Evolutionary conservation across 345 rosid genomes (phyloP).

Genomic region (Limnanthes douglasii): DNA sequence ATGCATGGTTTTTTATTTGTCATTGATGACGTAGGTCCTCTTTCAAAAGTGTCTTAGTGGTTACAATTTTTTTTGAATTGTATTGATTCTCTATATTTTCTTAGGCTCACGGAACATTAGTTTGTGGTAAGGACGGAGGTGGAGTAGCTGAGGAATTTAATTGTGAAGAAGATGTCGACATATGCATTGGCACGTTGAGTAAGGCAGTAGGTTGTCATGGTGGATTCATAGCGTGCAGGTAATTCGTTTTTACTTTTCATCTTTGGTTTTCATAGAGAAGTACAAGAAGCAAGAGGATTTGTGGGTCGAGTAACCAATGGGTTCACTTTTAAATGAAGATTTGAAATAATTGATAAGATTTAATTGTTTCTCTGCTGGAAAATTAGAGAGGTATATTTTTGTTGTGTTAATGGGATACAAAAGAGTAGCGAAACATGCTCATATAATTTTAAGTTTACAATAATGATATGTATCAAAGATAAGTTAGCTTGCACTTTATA

Average conservation of each 20-base stretch:
- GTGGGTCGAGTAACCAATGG: background rate
- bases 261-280: slow-evolving; percentile 1
- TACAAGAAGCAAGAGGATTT: background rate
- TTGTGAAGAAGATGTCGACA: slow-evolving; percentile 73
- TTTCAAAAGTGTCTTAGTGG: background rate
- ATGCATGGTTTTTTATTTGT: slow-evolving; percentile 66
- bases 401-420: no score
- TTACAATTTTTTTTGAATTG: background rate
- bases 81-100: slow-evolving; percentile 1
- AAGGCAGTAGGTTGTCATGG: slow-evolving; percentile 99
- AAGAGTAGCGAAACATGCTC: no score
- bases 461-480: background rate
- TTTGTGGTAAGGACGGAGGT: slow-evolving; percentile 84
- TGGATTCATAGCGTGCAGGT: slow-evolving; percentile 97
- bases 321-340: no score
- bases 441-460: no score
- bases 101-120: slow-evolving; percentile 96
- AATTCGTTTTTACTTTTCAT: background rate
- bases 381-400: no score
- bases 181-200: slow-evolving; percentile 86
- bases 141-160: slow-evolving; percentile 83
- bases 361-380: no score
- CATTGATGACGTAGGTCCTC: slow-evolving; percentile 76
- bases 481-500: background rate
- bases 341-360: no score